A percentile compares a stretch with the other conserved stretches of the same genome.
Evolutionary conservation across 805 yeast species (phyloP).

Genomic region (Starmerella apicola): DNA sequence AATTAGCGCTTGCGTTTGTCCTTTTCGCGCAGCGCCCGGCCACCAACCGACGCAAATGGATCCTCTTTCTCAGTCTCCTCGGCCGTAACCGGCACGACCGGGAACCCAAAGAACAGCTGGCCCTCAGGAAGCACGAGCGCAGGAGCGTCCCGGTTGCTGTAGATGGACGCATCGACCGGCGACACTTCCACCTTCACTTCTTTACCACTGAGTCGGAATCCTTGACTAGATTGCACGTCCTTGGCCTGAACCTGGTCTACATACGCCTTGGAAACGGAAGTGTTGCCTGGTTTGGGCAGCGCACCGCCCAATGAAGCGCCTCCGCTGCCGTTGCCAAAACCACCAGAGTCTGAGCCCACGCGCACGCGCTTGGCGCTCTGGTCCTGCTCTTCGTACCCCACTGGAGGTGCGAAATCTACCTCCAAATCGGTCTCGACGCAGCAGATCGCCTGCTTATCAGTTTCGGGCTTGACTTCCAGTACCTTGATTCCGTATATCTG

Average conservation of each 20-base stretch:
- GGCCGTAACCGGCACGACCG: constrained; percentile 38
- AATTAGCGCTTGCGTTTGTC: constrained; percentile 42
- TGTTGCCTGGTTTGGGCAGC: not conserved
- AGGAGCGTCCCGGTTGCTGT: constrained; percentile 35
- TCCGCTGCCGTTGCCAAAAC: not conserved
- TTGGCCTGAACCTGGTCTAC: constrained; percentile 1
- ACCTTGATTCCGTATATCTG: constrained; percentile 68
- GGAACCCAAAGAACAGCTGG: constrained; percentile 87
- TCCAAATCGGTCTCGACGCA: constrained; percentile 94
- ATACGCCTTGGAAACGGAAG: constrained; percentile 1
- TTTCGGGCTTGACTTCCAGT: constrained; percentile 74
- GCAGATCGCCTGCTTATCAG: constrained; percentile 56
- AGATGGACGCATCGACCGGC: constrained; percentile 18
- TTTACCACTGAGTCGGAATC: constrained; percentile 19
- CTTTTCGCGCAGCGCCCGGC: constrained; percentile 61
- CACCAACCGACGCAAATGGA: constrained; percentile 51
- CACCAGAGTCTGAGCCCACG: constrained; percentile 1
- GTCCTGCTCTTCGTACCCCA: constrained; percentile 85
- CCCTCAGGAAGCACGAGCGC: constrained; percentile 69
- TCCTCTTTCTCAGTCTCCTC: constrained; percentile 29
- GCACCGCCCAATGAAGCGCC: constrained; percentile 1
- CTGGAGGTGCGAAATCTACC: constrained; percentile 98
- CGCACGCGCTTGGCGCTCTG: constrained; percentile 10
- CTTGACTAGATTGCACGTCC: not conserved
- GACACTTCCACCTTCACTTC: constrained; percentile 10